These are phyloP conservation scores for Ziziphus jujuba DNA, from an alignment of 306 rosid genomes.

Conservation along the genomic window DNA sequence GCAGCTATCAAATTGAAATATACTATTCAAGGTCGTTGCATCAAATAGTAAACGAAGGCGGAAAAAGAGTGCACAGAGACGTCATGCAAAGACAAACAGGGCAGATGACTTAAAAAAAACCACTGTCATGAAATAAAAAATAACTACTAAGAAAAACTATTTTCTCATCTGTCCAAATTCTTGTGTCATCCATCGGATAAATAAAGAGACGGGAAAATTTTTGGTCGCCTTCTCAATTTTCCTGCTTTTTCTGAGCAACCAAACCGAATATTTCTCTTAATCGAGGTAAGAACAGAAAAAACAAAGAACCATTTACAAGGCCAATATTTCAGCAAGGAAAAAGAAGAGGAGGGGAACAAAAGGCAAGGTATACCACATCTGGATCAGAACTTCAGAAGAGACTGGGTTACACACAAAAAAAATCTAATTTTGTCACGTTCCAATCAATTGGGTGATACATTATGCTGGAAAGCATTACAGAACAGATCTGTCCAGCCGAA, in stretches of 20 bases:
- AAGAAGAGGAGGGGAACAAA: background rate
- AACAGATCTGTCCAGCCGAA: constrained; percentile 19
- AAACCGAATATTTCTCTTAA: constrained; percentile 9
- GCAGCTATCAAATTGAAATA: constrained; percentile 4
- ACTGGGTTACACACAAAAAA: background rate
- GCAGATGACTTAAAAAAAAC: constrained; percentile 20
- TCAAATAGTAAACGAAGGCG: constrained; percentile 6
- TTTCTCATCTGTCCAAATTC: constrained; percentile 1
- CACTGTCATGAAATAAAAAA: no score
- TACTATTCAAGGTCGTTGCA: constrained; percentile 24
- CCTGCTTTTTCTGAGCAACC: constrained; percentile 30
- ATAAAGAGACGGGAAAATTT: background rate
- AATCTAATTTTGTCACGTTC: constrained; percentile 12
- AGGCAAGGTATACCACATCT: background rate
- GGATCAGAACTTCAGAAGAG: constrained; percentile 10
- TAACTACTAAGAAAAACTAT: background rate
- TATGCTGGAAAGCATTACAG: background rate
- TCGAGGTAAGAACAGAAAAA: background rate
- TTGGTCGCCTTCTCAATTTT: background rate
- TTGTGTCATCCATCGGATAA: background rate
- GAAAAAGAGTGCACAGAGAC: constrained; percentile 1
- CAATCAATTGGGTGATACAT: constrained; percentile 11
- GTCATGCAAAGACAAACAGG: constrained; percentile 42
- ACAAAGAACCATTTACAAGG: background rate
- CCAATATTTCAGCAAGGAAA: background rate